Evolutionary conservation across 805 yeast genomes (phyloP).

Genomic region (Candida fluviatilis): DNA sequence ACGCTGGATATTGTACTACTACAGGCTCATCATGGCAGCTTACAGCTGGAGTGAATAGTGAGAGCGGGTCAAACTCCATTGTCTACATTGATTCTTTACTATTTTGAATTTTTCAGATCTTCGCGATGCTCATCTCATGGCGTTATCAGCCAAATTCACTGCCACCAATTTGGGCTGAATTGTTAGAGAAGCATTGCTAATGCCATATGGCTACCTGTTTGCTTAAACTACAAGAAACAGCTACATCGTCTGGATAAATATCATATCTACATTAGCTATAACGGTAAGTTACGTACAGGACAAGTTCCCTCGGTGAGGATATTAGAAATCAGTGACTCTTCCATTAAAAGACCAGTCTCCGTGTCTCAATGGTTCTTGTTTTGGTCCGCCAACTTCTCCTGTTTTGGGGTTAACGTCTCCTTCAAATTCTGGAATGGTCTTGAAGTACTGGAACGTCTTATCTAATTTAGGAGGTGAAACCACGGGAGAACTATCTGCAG

Average conservation of each 20-base stretch:
- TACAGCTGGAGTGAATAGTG: slow-evolving; percentile 30
- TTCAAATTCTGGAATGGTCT: slow-evolving; percentile 90
- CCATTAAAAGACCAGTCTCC: slow-evolving; percentile 90
- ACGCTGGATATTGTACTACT: not conserved
- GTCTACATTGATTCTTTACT: not conserved
- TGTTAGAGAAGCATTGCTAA: too few relatives aligned
- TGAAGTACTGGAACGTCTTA: slow-evolving; percentile 53
- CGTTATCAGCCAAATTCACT: too few relatives aligned
- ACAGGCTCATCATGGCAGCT: slow-evolving; percentile 3
- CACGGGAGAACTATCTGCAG: slow-evolving; percentile 16
- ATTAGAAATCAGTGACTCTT: slow-evolving; percentile 85
- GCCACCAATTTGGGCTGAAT: too few relatives aligned
- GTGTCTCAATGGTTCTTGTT: slow-evolving; percentile 89
- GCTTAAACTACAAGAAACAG: not conserved
- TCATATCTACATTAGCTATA: not conserved
- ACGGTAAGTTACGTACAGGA: too few relatives aligned
- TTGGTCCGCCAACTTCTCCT: slow-evolving; percentile 96
- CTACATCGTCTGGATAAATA: not conserved
- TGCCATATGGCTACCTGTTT: not conserved
- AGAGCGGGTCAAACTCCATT: slow-evolving; percentile 42
- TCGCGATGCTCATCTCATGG: too few relatives aligned
- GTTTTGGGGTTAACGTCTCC: slow-evolving; percentile 91
- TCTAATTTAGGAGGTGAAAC: slow-evolving; percentile 53
- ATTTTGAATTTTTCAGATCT: not conserved
- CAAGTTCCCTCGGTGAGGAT: too few relatives aligned